These are phyloP conservation scores for Lasiodiplodia sp. DNA, from an alignment of 2,329 filamentous ascomycete genomes.

Conservation along the genomic window DNA sequence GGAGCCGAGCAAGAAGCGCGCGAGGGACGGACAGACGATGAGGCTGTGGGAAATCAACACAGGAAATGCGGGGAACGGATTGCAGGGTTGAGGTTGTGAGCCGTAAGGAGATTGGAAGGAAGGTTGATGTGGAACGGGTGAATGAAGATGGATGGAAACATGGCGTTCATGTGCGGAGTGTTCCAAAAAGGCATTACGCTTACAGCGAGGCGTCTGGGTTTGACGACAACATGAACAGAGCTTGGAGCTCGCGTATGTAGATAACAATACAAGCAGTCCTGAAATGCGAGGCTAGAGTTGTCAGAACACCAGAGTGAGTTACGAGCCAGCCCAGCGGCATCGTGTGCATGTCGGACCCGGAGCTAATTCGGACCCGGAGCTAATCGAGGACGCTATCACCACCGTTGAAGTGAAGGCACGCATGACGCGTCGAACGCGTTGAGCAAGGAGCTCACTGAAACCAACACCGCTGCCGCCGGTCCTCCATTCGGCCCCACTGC, in stretches of 20 bases:
- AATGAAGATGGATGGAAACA: not conserved
- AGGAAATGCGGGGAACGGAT: not conserved
- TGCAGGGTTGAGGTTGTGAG: not conserved
- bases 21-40: slow-evolving; percentile 26
- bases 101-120: not conserved
- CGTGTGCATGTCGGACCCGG: too few relatives aligned
- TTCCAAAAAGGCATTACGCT: slow-evolving; percentile 12
- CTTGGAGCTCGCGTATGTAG: slow-evolving; percentile 5
- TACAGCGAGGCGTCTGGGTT: slow-evolving; percentile 23
- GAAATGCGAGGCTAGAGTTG: not conserved
- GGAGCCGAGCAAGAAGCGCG: slow-evolving; percentile 25
- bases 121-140: not conserved
- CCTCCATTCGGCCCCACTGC: too few relatives aligned
- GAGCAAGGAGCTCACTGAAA: too few relatives aligned
- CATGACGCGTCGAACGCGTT: too few relatives aligned
- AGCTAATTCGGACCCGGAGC: too few relatives aligned
- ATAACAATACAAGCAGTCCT: slow-evolving; percentile 1
- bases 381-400: too few relatives aligned
- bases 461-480: too few relatives aligned
- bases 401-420: too few relatives aligned
- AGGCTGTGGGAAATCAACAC: slow-evolving; percentile 23
- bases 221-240: not conserved
- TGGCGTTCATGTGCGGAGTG: slow-evolving; percentile 2
- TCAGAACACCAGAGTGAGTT: not conserved
- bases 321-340: not conserved